These are phyloP conservation scores for Citropsis articulata DNA, from an alignment of 345 rosid species.

Conservation along the genomic window DNA sequence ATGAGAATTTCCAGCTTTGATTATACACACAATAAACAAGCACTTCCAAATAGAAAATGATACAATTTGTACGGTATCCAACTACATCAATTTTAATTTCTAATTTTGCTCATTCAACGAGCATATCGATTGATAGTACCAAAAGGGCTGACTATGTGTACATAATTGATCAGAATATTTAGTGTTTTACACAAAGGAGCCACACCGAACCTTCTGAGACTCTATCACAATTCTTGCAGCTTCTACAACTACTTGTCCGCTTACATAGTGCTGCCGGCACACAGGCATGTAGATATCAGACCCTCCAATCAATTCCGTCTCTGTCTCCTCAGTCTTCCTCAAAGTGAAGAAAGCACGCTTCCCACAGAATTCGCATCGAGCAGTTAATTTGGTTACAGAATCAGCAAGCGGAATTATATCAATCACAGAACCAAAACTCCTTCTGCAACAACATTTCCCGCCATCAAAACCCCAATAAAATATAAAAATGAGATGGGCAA, in stretches of 20 bases:
- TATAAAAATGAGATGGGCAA: background rate
- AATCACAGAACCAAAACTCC: conserved; percentile 82
- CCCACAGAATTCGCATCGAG: conserved; percentile 80
- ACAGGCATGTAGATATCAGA: conserved; percentile 87
- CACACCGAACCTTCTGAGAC: conserved; percentile 39
- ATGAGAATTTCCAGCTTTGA: too few relatives aligned
- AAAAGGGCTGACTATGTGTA: background rate
- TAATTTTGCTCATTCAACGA: background rate
- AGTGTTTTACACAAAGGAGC: background rate
- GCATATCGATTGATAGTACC: background rate
- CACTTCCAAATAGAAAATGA: background rate
- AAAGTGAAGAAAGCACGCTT: conserved; percentile 67
- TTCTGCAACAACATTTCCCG: conserved; percentile 31
- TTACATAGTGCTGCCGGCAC: conserved; percentile 68
- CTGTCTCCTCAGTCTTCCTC: conserved; percentile 68
- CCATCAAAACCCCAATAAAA: background rate
- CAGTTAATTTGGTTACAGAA: conserved; percentile 73
- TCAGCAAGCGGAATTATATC: conserved; percentile 79
- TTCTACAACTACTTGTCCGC: conserved; percentile 66
- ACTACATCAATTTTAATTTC: background rate
- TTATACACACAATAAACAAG: background rate
- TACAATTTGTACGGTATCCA: background rate
- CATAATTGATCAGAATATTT: background rate
- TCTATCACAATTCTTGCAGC: conserved; percentile 61
- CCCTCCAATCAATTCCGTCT: conserved; percentile 72